phyloP scores from a whole-genome alignment of 257 asterid species.

The Plantago major region DNA sequence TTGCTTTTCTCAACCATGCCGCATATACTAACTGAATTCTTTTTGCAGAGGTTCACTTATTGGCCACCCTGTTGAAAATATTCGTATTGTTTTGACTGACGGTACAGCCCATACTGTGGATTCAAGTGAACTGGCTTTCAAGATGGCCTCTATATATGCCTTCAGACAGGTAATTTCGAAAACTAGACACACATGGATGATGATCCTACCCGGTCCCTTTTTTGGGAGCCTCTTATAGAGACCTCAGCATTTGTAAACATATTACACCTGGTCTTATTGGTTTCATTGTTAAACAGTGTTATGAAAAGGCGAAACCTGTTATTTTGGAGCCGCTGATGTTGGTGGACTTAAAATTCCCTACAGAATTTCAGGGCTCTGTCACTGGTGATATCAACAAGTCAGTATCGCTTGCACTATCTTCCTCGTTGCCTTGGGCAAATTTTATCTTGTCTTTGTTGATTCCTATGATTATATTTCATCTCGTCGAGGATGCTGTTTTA shows the following conservation, averaged over 20 bases:
- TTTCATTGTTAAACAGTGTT: slow-evolving; percentile 43
- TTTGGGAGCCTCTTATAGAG: neutral
- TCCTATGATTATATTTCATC: neutral
- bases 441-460: neutral
- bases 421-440: slow-evolving; percentile 4
- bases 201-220: neutral
- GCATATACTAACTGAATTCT: slow-evolving; percentile 6
- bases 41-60: slow-evolving; percentile 86
- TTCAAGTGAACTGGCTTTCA: slow-evolving; percentile 99
- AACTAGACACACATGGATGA: neutral
- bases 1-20: neutral
- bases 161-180: slow-evolving; percentile 77
- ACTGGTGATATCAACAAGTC: slow-evolving; percentile 96
- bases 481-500: neutral
- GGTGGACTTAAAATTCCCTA: slow-evolving; percentile 81
- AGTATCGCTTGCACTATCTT: slow-evolving; percentile 21
- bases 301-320: slow-evolving; percentile 72
- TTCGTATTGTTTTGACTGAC: slow-evolving; percentile 79
- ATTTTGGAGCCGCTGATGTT: slow-evolving; percentile 96
- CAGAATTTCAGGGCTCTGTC: slow-evolving; percentile 92
- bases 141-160: slow-evolving; percentile 93
- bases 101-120: slow-evolving; percentile 96
- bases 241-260: neutral
- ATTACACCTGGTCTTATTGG: slow-evolving; percentile 1
- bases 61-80: slow-evolving; percentile 96